Base-by-base conservation (phyloP, 768 basidiomycete species). In the Mrakia gelida region DNA sequence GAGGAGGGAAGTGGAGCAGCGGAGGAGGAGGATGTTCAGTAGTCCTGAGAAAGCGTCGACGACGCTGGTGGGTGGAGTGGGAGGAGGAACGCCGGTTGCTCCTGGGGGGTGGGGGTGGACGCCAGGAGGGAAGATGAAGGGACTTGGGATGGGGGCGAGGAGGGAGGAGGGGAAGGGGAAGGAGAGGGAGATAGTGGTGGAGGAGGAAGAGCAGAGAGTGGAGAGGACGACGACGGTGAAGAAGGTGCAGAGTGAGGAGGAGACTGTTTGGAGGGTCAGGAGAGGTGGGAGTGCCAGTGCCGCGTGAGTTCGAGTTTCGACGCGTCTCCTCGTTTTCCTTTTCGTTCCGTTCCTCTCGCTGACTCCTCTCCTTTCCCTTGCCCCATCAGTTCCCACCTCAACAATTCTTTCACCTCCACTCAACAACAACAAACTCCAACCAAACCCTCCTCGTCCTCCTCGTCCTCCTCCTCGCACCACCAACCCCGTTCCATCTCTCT, bases 41-140 rank as follows among this genome's bases (percentile, higher is more conserved):
- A 70, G 67, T 70, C 67, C 67, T 9, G 67, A 41, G 34, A 70
- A 70, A n/a, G 34, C 23, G 6, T 5, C 32, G 8, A 32, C 65
- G 28, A 67, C 13, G 18, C 8, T 38, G 32, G 28, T n/a, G 63
- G 30, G 16, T 30, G 61, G n/a, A 45, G 45, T 15, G 45, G 45
- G 45, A 45, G 45, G 9, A 10, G 34, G 61, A 7, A 75, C 75
- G 30, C 75, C 75, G 8, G 15, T 63, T 0, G 75, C 75, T 16
- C 75, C 75, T 26, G 75, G 75, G 0, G 75, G 63, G 4, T 75
- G 75, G 75, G 75, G 75, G 0, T 75, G 75, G 75, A 75, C 75
- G 45, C 63, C 75, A 30, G 75, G 63, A 3, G 75, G 75, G 62
- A 70, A 70, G 38, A 70, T 45, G 67, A 70, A 43, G 38, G 38